Evolutionary conservation across 345 rosid species (phyloP).

Genomic region (Dipteronia sinensis): DNA sequence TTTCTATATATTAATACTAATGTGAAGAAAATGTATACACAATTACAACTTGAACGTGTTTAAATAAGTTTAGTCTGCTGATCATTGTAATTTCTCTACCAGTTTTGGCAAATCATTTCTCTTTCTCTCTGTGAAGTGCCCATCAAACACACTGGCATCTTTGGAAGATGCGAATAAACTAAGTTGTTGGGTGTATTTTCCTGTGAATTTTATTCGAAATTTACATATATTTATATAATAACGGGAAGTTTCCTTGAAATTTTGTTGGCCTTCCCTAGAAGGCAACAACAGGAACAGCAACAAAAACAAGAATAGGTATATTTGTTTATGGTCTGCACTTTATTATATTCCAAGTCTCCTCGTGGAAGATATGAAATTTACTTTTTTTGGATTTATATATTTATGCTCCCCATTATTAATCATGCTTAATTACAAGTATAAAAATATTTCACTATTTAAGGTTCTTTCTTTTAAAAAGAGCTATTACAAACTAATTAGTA

Average conservation of each 20-base stretch:
- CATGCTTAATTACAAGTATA: constrained; percentile 7
- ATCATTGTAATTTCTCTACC: neutral
- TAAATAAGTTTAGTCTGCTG: neutral
- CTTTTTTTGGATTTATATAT: constrained; percentile 18
- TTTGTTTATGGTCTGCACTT: constrained; percentile 19
- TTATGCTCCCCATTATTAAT: neutral
- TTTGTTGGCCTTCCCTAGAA: constrained; percentile 7
- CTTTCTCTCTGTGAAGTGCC: neutral
- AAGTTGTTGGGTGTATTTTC: neutral
- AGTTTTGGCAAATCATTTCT: neutral
- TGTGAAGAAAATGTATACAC: neutral
- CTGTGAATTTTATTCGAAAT: constrained; percentile 4
- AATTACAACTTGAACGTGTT: neutral
- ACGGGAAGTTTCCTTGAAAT: constrained; percentile 23
- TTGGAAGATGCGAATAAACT: constrained; percentile 21
- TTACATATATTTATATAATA: neutral
- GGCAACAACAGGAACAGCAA: constrained; percentile 12
- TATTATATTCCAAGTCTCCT: constrained; percentile 19
- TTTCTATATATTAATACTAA: neutral
- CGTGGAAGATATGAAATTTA: constrained; percentile 14
- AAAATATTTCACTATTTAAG: constrained; percentile 15
- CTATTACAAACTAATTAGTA: neutral
- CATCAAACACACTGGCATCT: constrained; percentile 16
- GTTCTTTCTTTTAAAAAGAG: constrained; percentile 5
- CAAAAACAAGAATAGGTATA: constrained; percentile 25